Evolutionary conservation across 495 filamentous ascomycete species (phyloP).

Genomic region (Lophiotrema nucula): DNA sequence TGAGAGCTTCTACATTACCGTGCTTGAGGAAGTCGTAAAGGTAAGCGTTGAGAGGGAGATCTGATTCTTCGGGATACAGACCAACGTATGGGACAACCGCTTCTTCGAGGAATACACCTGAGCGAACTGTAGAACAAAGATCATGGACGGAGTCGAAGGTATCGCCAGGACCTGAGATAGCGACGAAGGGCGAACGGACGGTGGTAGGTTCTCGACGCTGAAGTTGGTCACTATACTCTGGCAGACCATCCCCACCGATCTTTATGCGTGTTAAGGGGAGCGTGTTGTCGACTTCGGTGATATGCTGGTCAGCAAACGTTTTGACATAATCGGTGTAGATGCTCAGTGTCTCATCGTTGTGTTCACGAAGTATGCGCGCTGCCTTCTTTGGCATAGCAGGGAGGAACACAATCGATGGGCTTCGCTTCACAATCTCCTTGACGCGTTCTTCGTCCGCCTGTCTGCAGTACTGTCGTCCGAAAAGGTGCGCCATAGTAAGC

Average conservation of each 20-base stretch:
- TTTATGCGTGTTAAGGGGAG: slow-evolving; percentile 59
- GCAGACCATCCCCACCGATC: slow-evolving; percentile 40
- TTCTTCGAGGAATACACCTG: slow-evolving; percentile 69
- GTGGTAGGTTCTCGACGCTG: slow-evolving; percentile 36
- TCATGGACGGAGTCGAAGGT: slow-evolving; percentile 60
- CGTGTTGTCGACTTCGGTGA: slow-evolving; percentile 48
- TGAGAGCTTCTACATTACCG: slow-evolving; percentile 57
- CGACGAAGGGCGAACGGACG: slow-evolving; percentile 65
- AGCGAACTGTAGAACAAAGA: slow-evolving; percentile 60
- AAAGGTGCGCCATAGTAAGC: slow-evolving; percentile 67
- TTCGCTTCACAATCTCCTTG: slow-evolving; percentile 48
- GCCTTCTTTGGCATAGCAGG: slow-evolving; percentile 60
- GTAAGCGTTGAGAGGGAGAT: slow-evolving; percentile 63
- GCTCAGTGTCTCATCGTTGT: slow-evolving; percentile 61
- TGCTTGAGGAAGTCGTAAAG: slow-evolving; percentile 74
- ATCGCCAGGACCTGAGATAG: slow-evolving; percentile 66
- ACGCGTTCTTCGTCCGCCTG: slow-evolving; percentile 46
- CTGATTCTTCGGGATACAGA: slow-evolving; percentile 52
- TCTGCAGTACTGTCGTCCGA: slow-evolving; percentile 54
- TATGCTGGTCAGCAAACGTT: slow-evolving; percentile 64
- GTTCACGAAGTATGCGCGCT: slow-evolving; percentile 52
- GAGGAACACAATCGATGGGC: slow-evolving; percentile 60
- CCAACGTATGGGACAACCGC: slow-evolving; percentile 66
- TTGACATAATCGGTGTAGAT: slow-evolving; percentile 67
- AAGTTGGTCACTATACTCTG: background rate